Evolutionary conservation across 2,329 filamentous ascomycete species (phyloP).

Genomic region (Fusarium oligoseptatum): DNA sequence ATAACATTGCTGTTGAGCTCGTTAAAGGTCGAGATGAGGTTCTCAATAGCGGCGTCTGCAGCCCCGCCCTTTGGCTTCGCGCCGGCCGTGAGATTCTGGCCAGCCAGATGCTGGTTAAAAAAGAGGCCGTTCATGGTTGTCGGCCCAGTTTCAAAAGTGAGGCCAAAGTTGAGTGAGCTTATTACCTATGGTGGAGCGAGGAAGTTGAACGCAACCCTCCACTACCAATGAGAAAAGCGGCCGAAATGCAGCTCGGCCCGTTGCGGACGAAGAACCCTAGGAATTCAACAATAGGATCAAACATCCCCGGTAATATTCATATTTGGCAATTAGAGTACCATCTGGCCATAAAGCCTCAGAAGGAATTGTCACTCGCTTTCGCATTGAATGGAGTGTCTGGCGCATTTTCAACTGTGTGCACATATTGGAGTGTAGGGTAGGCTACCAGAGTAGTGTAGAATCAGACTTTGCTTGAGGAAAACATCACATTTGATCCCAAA

Average conservation of each 20-base stretch:
- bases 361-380: neutral
- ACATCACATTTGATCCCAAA: neutral
- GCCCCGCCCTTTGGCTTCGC: neutral
- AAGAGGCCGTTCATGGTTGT: conserved; percentile 7
- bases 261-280: neutral
- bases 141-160: neutral
- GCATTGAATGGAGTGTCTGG: neutral
- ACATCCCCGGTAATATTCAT: neutral
- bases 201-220: neutral
- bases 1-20: conserved; percentile 75
- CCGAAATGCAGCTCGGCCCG: neutral
- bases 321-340: neutral
- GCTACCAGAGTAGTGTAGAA: neutral
- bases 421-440: neutral
- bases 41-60: conserved; percentile 42
- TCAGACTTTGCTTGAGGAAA: neutral
- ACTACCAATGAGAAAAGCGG: neutral
- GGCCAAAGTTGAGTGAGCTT: neutral
- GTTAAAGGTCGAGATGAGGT: conserved; percentile 77
- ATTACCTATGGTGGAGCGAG: conserved; percentile 2
- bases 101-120: neutral
- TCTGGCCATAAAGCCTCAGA: neutral
- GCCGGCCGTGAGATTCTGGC: neutral
- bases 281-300: neutral
- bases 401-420: neutral